Percentiles rank a stretch among this genome's conserved stretches.
Evolutionary conservation across 306 rosid genomes (phyloP).

Genomic region (Medicago lupulina): DNA sequence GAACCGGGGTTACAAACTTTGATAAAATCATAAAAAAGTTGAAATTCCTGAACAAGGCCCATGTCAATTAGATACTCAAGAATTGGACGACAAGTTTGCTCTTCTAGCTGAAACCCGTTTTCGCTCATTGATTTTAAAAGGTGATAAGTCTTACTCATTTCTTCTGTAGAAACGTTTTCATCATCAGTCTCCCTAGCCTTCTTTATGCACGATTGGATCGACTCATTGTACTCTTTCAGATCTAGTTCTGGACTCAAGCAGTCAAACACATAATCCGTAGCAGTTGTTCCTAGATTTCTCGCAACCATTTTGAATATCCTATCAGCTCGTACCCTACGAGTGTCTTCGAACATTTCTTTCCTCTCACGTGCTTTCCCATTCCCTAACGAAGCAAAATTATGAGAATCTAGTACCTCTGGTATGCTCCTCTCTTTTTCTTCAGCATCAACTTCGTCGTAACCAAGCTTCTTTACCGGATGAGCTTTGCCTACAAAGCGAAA

Average conservation of each 20-base stretch:
- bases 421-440: conserved; percentile 37
- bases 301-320: conserved; percentile 53
- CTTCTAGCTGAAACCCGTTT: conserved; percentile 63
- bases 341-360: conserved; percentile 50
- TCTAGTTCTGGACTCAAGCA: conserved; percentile 70
- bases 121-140: conserved; percentile 66
- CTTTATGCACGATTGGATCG: conserved; percentile 58
- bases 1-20: conserved; percentile 57
- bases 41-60: conserved; percentile 76
- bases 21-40: conserved; percentile 59
- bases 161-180: conserved; percentile 56
- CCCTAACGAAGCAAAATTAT: conserved; percentile 12
- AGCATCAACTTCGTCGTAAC: conserved; percentile 30
- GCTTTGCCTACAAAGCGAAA: conserved; percentile 43
- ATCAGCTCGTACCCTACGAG: conserved; percentile 40
- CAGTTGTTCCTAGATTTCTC: conserved; percentile 55
- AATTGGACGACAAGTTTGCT: conserved; percentile 65
- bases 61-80: conserved; percentile 66
- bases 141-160: conserved; percentile 58
- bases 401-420: conserved; percentile 46
- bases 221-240: conserved; percentile 62
- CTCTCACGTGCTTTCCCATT: conserved; percentile 63
- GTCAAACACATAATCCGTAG: conserved; percentile 52
- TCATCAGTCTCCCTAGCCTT: conserved; percentile 60
- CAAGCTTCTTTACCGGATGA: conserved; percentile 9